A percentile compares a stretch with the other conserved stretches of the same genome.
These are phyloP conservation scores for Ophiostoma pallidulum DNA, from an alignment of 2,329 filamentous ascomycete genomes.

Conservation along the genomic window DNA sequence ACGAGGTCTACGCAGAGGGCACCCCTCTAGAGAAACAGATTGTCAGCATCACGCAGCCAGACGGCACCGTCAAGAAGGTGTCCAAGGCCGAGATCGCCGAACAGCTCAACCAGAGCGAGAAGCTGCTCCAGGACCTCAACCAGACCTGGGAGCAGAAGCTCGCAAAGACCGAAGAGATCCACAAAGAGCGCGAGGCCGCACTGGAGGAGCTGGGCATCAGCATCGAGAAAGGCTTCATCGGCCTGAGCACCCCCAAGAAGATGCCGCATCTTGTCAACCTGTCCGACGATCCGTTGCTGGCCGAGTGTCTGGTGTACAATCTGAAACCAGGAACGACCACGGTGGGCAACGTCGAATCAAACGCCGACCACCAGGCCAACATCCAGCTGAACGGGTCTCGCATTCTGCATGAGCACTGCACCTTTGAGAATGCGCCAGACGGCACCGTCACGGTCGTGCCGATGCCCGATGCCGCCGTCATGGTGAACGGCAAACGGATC, in stretches of 20 bases:
- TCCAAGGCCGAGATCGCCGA: constrained; percentile 98
- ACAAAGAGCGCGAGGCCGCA: constrained; percentile 91
- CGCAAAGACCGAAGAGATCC: constrained; percentile 88
- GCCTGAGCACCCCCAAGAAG: constrained; percentile 92
- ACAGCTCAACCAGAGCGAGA: constrained; percentile 91
- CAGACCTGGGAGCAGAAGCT: constrained; percentile 99
- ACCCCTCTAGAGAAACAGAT: constrained; percentile 94
- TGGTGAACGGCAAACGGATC: constrained; percentile 92
- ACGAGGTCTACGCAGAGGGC: constrained; percentile 83
- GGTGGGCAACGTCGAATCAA: constrained; percentile 87
- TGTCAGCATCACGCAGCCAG: constrained; percentile 79
- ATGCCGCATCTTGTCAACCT: constrained; percentile 98
- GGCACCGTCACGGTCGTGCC: constrained; percentile 88
- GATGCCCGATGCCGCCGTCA: constrained; percentile 84
- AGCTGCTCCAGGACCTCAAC: constrained; percentile 89
- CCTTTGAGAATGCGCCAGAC: constrained; percentile 78
- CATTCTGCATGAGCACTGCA: constrained; percentile 86
- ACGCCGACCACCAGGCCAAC: constrained; percentile 64
- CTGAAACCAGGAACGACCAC: constrained; percentile 91
- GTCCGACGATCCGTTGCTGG: constrained; percentile 85
- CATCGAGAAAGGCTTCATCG: constrained; percentile 96
- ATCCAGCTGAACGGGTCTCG: constrained; percentile 90
- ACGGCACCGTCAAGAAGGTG: constrained; percentile 85
- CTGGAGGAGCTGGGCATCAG: constrained; percentile 96
- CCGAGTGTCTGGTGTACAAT: constrained; percentile 96